phyloP scores from a whole-genome alignment of 805 yeast species.

The Maudiozyma turicensis region DNA sequence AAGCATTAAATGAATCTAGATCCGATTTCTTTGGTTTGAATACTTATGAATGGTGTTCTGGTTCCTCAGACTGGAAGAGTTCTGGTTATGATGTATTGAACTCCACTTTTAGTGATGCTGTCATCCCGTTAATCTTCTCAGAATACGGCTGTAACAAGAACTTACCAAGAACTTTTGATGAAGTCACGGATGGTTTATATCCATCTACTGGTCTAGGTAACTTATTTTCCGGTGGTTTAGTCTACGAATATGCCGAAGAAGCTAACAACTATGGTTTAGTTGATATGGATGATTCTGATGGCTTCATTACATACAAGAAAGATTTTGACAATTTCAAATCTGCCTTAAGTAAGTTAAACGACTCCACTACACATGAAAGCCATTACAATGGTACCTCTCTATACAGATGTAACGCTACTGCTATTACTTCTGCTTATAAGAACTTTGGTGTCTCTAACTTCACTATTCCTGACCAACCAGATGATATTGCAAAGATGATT shows the following conservation, averaged over 20 bases:
- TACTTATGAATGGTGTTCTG: conserved; percentile 84
- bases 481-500: conserved; percentile 35
- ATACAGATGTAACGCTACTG: conserved; percentile 33
- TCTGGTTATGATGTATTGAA: conserved; percentile 64
- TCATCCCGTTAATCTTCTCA: conserved; percentile 60
- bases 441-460: conserved; percentile 38
- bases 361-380: conserved; percentile 32
- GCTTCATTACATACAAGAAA: conserved; percentile 31
- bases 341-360: conserved; percentile 31
- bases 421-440: conserved; percentile 30
- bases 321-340: conserved; percentile 45
- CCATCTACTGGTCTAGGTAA: conserved; percentile 45
- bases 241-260: conserved; percentile 84
- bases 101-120: conserved; percentile 45
- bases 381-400: conserved; percentile 27
- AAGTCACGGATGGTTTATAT: conserved; percentile 58
- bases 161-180: conserved; percentile 77
- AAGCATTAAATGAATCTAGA: conserved; percentile 48
- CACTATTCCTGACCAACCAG: conserved; percentile 39
- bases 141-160: conserved; percentile 78
- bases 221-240: conserved; percentile 80
- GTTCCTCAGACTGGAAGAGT: conserved; percentile 44
- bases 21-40: conserved; percentile 85
- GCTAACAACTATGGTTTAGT: conserved; percentile 71
- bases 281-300: conserved; percentile 35